Percentiles rank a stretch among this genome's conserved stretches.
phyloP scores from a whole-genome alignment of 768 basidiomycete species.

The Xerocomellus chrysenteron region DNA sequence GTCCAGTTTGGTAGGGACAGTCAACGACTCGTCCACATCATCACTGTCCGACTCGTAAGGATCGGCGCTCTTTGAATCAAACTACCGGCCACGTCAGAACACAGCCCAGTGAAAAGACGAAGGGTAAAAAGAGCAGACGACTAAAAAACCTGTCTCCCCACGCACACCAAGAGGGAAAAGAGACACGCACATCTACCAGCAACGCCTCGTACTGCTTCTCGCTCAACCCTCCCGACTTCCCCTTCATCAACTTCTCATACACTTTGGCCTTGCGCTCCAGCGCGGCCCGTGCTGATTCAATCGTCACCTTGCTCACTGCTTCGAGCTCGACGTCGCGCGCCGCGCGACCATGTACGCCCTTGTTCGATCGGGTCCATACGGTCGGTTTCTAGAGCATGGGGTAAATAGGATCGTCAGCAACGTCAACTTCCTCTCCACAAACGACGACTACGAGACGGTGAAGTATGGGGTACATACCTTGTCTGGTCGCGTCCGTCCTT shows the following conservation, averaged over 20 bases:
- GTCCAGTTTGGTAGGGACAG: constrained; percentile 47
- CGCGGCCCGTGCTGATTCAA: constrained; percentile 68
- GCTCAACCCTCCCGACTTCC: constrained; percentile 73
- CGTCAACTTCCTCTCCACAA: not conserved
- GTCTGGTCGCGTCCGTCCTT: constrained; percentile 57
- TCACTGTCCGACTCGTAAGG: constrained; percentile 68
- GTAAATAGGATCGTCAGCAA: not conserved
- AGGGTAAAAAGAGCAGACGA: not conserved
- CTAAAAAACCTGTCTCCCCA: not conserved
- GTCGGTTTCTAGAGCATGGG: constrained; percentile 61
- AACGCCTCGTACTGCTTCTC: constrained; percentile 72
- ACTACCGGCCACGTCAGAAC: constrained; percentile 40
- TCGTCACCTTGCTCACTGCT: constrained; percentile 61
- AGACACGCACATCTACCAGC: constrained; percentile 69
- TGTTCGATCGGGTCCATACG: constrained; percentile 74
- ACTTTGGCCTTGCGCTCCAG: constrained; percentile 78
- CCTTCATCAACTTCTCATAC: constrained; percentile 75
- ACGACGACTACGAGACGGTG: not conserved
- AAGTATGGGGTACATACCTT: constrained; percentile 48
- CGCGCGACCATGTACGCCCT: constrained; percentile 65
- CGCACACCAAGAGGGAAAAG: not conserved
- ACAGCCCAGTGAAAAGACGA: not conserved
- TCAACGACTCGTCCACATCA: constrained; percentile 76
- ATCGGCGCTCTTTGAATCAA: constrained; percentile 57
- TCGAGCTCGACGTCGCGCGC: constrained; percentile 71